Evolutionary conservation across 345 rosid species (phyloP).

Genomic region (Populus deltoides): DNA sequence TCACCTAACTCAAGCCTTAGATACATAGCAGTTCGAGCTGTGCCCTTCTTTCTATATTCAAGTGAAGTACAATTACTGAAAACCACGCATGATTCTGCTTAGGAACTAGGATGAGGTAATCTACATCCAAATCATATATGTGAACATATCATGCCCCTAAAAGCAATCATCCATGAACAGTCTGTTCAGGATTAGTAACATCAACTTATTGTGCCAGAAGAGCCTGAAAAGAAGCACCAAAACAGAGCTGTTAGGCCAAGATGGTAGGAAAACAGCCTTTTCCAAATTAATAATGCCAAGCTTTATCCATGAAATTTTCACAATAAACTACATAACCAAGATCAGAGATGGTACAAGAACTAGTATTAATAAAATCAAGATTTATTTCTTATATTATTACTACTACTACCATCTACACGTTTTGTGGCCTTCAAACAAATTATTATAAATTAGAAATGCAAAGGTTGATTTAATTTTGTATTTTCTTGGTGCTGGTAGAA

Average conservation of each 20-base stretch:
- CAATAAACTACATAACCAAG: not conserved
- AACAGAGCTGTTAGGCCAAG: not conserved
- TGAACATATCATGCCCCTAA: not conserved
- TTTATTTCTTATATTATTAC: no score
- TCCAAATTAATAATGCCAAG: not conserved
- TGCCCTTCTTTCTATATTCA: not conserved
- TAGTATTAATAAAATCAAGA: no score
- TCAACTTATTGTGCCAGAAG: slow-evolving; percentile 3
- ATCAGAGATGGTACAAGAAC: not conserved
- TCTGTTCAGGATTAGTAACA: not conserved
- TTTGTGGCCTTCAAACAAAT: no score
- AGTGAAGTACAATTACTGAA: not conserved
- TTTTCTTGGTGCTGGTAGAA: no score
- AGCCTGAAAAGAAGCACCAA: not conserved
- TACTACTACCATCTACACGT: no score
- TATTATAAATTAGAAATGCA: no score
- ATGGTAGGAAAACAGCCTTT: not conserved
- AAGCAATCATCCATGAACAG: not conserved
- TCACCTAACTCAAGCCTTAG: not conserved
- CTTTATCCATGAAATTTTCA: not conserved
- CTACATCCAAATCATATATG: not conserved
- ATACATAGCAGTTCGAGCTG: not conserved
- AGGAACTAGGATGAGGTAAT: not conserved
- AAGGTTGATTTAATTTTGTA: no score
- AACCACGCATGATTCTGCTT: not conserved